Conservation (phyloP, 306 rosid genomes). For the Malus orientalis region DNA sequence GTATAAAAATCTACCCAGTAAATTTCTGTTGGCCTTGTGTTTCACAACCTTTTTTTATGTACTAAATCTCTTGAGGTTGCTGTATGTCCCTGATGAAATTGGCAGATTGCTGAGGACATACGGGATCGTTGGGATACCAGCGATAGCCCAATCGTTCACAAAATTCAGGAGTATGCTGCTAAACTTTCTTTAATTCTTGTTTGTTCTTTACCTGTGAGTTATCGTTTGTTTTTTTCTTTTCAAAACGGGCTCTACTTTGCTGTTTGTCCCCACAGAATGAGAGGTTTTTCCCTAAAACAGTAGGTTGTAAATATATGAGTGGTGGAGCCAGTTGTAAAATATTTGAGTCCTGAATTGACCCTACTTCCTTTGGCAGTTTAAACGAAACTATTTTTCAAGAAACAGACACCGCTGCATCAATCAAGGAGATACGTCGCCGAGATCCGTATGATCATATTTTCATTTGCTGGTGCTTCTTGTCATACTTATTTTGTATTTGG, state of each 20-base stretch:
- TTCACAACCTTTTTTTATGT: not conserved
- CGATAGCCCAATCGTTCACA: slow-evolving; percentile 68
- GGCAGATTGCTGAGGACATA: slow-evolving; percentile 80
- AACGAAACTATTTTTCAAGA: slow-evolving; percentile 84
- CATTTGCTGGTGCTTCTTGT: slow-evolving; percentile 15
- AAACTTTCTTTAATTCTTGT: not conserved
- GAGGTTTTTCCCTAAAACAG: not conserved
- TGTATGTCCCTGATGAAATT: slow-evolving; percentile 19
- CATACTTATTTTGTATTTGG: not conserved
- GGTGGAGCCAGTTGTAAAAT: not conserved
- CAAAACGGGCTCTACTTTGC: not conserved
- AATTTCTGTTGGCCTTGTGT: not conserved
- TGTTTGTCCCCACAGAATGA: not conserved
- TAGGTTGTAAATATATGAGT: slow-evolving; percentile 1
- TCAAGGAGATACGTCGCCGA: slow-evolving; percentile 77
- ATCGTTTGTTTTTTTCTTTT: not conserved
- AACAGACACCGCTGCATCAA: slow-evolving; percentile 77
- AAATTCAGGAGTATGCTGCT: slow-evolving; percentile 74
- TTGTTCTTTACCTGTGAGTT: not conserved
- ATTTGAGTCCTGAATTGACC: slow-evolving; percentile 13
- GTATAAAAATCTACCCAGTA: not conserved
- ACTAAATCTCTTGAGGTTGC: slow-evolving; percentile 6
- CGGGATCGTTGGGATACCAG: slow-evolving; percentile 74
- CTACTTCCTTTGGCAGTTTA: slow-evolving; percentile 44
- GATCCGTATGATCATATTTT: slow-evolving; percentile 63